Evolutionary conservation across 768 basidiomycete species (phyloP).

Genomic region (Leccinum boreale): DNA sequence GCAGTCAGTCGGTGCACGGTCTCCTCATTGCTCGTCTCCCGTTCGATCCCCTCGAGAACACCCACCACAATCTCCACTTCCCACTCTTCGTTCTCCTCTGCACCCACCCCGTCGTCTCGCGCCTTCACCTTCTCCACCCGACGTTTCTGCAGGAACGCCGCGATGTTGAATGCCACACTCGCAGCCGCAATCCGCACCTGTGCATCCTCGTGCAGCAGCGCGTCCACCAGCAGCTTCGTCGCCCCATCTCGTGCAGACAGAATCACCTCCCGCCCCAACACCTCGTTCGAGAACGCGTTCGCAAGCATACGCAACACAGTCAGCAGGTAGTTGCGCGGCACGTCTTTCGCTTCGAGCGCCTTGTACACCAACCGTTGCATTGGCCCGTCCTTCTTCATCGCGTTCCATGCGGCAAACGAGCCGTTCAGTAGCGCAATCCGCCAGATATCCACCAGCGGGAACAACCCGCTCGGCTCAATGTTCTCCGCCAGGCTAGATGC

Average conservation of each 20-base stretch:
- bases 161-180: constrained; percentile 75
- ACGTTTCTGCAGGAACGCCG: constrained; percentile 60
- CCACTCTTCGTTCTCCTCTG: constrained; percentile 73
- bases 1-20: constrained; percentile 87
- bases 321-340: constrained; percentile 55
- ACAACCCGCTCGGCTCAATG: constrained; percentile 57
- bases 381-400: constrained; percentile 37
- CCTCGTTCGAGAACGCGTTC: constrained; percentile 56
- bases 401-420: constrained; percentile 49
- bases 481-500: constrained; percentile 41
- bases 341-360: constrained; percentile 32
- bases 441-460: constrained; percentile 84
- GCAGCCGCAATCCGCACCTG: constrained; percentile 76
- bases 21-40: constrained; percentile 74
- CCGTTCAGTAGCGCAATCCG: constrained; percentile 71
- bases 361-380: constrained; percentile 46
- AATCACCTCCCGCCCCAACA: constrained; percentile 42
- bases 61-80: constrained; percentile 82
- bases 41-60: constrained; percentile 71
- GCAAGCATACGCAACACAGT: constrained; percentile 65
- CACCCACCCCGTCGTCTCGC: constrained; percentile 33
- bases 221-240: constrained; percentile 58
- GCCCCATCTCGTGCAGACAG: constrained; percentile 32
- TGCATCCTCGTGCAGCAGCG: constrained; percentile 66
- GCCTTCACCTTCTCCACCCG: constrained; percentile 44